Evolutionary conservation across 2,329 filamentous ascomycete species (phyloP), one percentile per base, ranked within the genome.

Genomic region (Penicillium sp.): DNA sequence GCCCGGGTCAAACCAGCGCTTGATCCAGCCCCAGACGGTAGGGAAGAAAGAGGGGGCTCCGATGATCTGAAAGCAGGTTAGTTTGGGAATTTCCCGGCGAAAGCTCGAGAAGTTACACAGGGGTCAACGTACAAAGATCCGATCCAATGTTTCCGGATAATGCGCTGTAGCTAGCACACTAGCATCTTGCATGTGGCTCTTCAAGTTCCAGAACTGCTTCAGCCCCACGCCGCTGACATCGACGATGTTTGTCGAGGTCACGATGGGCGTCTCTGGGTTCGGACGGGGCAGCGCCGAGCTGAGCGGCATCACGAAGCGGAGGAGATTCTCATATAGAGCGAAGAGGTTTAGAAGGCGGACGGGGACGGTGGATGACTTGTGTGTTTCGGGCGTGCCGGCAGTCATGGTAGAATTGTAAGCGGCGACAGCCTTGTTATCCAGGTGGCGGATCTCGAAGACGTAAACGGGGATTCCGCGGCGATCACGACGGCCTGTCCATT

Each of bases 151-250:
- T 76, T 97, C 93, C 0, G 93, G 93, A 71, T 97, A 97, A 75
- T 97, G 90, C 5, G 92, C 91, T 3, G 92, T 97, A 6, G 93
- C 93, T 51, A 97, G 79, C 56, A 87, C 84, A 67, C 88, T 92
- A 2, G 92, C 92, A 67, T 91, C 88, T 76, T 97, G 92, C 91
- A 97, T 96, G 73, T 97, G 93, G 23, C 77, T 78, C 79, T 95
- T 94, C 58, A 97, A 76, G 74, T 95, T 95, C 93, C 93, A 97
- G 72, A 97, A 97, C 77, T 95, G 91, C 78, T 90, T 91, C 72
- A 97, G 74, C 6, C 90, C 90, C 26, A 97, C 92, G 13, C 87
- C 86, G 14, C 85, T 88, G 60, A 97, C 91, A 71, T 97, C 93
- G 54, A 97, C 91, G 64, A 97, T 96, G 75, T 97, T 97, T 65